Base-by-base conservation (phyloP, 306 rosid species). In the Pyrus pyrifolia region DNA sequence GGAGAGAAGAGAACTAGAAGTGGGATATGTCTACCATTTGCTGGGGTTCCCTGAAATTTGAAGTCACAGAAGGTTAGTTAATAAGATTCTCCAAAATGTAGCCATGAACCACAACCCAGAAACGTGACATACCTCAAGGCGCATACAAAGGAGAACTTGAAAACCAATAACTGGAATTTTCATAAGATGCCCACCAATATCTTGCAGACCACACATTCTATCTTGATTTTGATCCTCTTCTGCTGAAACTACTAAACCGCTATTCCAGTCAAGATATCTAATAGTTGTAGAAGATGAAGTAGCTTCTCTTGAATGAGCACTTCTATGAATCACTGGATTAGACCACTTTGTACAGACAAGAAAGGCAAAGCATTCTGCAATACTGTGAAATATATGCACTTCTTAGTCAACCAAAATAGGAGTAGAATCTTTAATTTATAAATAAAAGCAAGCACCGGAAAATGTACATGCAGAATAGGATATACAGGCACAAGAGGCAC, bases 291-390 rank as follows among this genome's bases (percentile, higher is more conserved):
- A 87, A 81, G 98, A 89, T 70, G 99, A 87, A 87, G 88, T 82
- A 66, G 89, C 86, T 85, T 88, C 97, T 83, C 98, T 81, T 72
- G 90, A 72, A 25, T 18, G 76, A 73, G 87, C 74, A 79, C 79
- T 89, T 89, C 91, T 81, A 84, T 96, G 98, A 87, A 96, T 96
- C 71, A 87, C 86, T 19, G 98, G 97, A 88, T 96, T 96, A 35
- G 98, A 93, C 99, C 99, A 96, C 91, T 96, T 96, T 75, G 99
- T 96, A 84, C 99, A 96, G 76, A 96, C 99, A 84, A 96, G 99
- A 77, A 91, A 96, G 19, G 97, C 86, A 87, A 93, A 96, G 90
- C 96, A 89, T 86, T 93, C 93, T 5, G 99, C 98, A 72, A 96
- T 91, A 57, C 99, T 96, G 96, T 83, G 33, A 70, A 67, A 79